A percentile compares a stretch with the other conserved stretches of the same genome.
Conservation (phyloP, 257 asterid genomes). For the Solanum rostratum region DNA sequence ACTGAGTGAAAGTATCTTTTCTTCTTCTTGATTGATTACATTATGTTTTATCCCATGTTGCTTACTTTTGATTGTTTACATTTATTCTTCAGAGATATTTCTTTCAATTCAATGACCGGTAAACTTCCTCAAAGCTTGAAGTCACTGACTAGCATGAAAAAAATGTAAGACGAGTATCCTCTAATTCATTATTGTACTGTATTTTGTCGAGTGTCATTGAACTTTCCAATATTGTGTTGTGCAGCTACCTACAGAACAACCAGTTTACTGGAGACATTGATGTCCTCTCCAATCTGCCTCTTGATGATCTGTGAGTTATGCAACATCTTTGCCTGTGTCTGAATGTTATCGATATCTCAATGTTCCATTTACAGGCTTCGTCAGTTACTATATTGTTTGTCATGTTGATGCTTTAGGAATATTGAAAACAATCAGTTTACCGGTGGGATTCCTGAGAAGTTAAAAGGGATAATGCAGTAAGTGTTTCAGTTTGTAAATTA, state of each 20-base stretch:
- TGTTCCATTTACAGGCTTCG: neutral
- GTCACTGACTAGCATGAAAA: conserved; percentile 36
- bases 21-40: neutral
- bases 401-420: conserved; percentile 31
- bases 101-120: conserved; percentile 56
- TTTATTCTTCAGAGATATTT: conserved; percentile 63
- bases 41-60: neutral
- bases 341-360: neutral
- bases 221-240: neutral
- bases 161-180: conserved; percentile 43
- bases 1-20: neutral
- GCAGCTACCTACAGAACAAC: conserved; percentile 85
- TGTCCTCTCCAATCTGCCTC: conserved; percentile 85
- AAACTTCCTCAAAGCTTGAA: conserved; percentile 72
- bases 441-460: conserved; percentile 71
- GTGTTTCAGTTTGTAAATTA: conserved; percentile 9
- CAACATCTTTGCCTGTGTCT: neutral
- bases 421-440: conserved; percentile 79
- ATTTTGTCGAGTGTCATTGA: neutral
- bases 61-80: neutral
- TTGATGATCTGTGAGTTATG: conserved; percentile 55
- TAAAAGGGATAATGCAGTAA: conserved; percentile 64
- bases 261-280: conserved; percentile 88
- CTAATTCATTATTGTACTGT: neutral
- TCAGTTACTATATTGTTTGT: neutral